phyloP scores from a whole-genome alignment of 345 rosid species.

The Rhodamnia argentea region DNA sequence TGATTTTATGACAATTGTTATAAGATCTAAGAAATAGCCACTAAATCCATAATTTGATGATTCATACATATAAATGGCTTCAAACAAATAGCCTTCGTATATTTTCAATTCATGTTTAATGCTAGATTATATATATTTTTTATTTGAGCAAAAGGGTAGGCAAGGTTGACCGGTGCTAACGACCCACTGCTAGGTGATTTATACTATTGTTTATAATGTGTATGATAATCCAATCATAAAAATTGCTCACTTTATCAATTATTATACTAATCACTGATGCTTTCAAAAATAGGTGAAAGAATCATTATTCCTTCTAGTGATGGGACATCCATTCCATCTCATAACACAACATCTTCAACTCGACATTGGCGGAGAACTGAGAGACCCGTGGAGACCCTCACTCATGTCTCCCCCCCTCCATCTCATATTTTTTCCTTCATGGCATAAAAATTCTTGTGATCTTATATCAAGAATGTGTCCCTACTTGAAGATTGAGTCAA shows the following conservation, averaged over 20 bases:
- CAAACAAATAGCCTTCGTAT: not conserved
- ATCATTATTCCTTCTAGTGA: not conserved
- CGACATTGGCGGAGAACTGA: not conserved
- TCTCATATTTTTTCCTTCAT: not conserved
- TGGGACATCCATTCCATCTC: not conserved
- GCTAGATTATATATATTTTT: not conserved
- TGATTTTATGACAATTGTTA: not conserved
- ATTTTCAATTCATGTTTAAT: not conserved
- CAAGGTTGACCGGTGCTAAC: not conserved
- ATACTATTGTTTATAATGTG: not conserved
- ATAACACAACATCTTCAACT: not conserved
- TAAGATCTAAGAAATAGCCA: not conserved
- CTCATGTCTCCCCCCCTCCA: not conserved
- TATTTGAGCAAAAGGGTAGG: not conserved
- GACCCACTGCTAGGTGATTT: not conserved
- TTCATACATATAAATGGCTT: not conserved
- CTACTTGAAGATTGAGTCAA: not conserved
- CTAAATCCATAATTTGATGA: not conserved
- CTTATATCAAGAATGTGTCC: not conserved
- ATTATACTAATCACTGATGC: not conserved
- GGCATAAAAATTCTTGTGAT: not conserved
- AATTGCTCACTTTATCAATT: not conserved
- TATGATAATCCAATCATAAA: not conserved
- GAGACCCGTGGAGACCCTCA: not conserved
- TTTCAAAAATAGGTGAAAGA: not conserved